Evolutionary conservation across 1,139 yeast species (phyloP), one percentile per base, ranked within the genome.

Genomic region (Yamadazyma sp.): DNA sequence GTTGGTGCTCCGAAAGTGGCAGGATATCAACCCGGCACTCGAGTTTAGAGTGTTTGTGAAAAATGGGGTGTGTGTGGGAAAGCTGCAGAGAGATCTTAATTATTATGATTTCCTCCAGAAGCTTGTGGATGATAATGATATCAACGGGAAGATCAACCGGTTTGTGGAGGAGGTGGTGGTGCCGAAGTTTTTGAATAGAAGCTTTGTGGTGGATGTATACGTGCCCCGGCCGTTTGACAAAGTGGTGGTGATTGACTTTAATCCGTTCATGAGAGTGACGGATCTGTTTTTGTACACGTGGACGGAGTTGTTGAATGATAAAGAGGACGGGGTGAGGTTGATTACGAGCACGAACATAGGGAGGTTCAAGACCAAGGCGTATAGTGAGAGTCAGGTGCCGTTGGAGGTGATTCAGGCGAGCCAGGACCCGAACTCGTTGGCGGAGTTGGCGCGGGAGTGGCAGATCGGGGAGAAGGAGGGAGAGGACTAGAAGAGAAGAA

Each of bases 321-420:
- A 52, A 1, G 59, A 57, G 10, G 63, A 59, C 2, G 69, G 62
- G 10, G 57, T 90, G n/a, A 66, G 97, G 31, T 59, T 90, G 10
- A 82, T 92, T 10, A 73, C 80, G 2, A 76, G 78, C 48, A 78
- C 80, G 30, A 80, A 84, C 42, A 70, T 85, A 20, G 84, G 86
- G 0, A 69, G 92, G 23, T 87, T 89, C 63, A 83, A 87, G 0
- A 65, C 80, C 1, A 86, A 84, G 48, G 95, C 88, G 39, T 92
- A 86, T 55, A 79, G 95, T 3, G 96, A 90, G 53, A 88, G 84
- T 55, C 90, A 86, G 53, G 96, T 92, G 2, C 98, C 99, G 0
- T 70, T 78, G 38, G 99, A 92, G 51, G 80, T 94, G 22, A 83
- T 92, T 4, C 94, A 88, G 56, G 96, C 97, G 1, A 72, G 87